Percentiles rank a stretch among this genome's conserved stretches.
These are phyloP conservation scores for Lunasporangiospora selenospora DNA, from an alignment of 192 early-diverging fungal genomes.

Conservation along the genomic window DNA sequence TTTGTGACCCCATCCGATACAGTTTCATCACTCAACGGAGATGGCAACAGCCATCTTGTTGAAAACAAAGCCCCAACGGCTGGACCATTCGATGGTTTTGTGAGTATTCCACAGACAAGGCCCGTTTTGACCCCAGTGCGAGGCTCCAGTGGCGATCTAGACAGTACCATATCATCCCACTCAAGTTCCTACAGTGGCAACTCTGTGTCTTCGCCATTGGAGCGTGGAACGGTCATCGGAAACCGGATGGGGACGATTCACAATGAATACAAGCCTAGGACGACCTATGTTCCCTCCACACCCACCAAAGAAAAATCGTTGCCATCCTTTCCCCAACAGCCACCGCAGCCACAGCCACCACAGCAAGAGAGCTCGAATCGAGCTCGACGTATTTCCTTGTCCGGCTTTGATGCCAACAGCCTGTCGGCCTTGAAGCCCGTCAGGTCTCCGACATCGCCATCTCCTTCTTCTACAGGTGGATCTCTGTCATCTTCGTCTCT, in stretches of 20 bases:
- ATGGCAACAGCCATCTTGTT: background rate
- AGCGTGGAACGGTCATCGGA: slow-evolving; percentile 27
- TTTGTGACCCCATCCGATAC: no score
- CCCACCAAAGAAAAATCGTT: slow-evolving; percentile 8
- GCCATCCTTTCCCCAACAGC: background rate
- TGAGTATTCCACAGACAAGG: slow-evolving; percentile 4
- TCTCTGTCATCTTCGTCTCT: background rate
- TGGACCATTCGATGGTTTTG: slow-evolving; percentile 14
- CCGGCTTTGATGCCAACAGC: slow-evolving; percentile 35
- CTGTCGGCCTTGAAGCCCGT: slow-evolving; percentile 31
- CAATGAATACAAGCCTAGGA: slow-evolving; percentile 24
- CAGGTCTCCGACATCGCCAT: slow-evolving; percentile 2
- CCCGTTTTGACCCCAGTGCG: slow-evolving; percentile 14
- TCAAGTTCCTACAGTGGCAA: background rate
- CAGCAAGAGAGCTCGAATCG: slow-evolving; percentile 1
- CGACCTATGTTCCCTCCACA: slow-evolving; percentile 15
- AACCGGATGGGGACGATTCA: slow-evolving; percentile 28
- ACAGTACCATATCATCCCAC: background rate
- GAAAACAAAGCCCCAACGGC: background rate
- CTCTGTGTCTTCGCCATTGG: slow-evolving; percentile 18
- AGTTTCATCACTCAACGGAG: no score
- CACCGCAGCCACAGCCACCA: background rate
- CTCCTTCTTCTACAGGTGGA: background rate
- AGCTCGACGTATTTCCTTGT: slow-evolving; percentile 25
- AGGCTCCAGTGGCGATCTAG: background rate